phyloP scores from a whole-genome alignment of 2,329 filamentous ascomycete species.

The Paraphoma chrysanthemicola region DNA sequence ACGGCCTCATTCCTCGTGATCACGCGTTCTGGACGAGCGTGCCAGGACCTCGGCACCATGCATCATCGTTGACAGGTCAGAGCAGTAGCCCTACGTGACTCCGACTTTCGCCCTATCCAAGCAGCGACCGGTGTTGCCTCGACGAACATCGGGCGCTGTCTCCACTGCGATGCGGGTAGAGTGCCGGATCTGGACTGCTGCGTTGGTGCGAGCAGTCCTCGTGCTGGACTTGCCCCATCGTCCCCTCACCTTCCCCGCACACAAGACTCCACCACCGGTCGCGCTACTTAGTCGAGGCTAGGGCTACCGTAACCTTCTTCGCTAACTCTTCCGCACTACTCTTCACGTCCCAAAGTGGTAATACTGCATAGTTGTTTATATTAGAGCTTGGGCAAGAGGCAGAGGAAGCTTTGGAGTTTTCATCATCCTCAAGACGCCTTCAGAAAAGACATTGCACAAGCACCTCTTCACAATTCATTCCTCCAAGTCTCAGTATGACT shows the following conservation, averaged over 20 bases:
- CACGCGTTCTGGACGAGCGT: neutral
- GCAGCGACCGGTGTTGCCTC: too few species aligned
- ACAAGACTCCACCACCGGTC: neutral
- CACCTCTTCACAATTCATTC: neutral
- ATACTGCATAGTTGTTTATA: neutral
- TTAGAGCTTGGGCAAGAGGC: too few species aligned
- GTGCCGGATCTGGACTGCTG: neutral
- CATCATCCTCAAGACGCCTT: too few species aligned
- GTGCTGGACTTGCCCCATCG: neutral
- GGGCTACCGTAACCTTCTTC: constrained; percentile 11
- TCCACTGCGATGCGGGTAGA: neutral
- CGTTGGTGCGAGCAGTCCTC: neutral
- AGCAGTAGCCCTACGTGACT: too few species aligned
- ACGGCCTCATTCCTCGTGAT: neutral
- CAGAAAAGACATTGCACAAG: neutral
- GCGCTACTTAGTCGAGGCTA: constrained; percentile 15
- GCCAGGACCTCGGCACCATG: neutral
- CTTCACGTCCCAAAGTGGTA: constrained; percentile 2
- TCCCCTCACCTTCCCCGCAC: constrained; percentile 14
- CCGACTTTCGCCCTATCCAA: too few species aligned
- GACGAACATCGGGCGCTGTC: neutral
- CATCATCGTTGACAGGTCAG: too few species aligned
- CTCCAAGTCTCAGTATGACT: constrained; percentile 18
- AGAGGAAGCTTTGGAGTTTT: too few species aligned
- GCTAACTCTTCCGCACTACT: constrained; percentile 6